A percentile compares a stretch with the other conserved stretches of the same genome.
Evolutionary conservation across 1,284 basidiomycete species (phyloP).

Genomic region (Pseudozyma thailandica): DNA sequence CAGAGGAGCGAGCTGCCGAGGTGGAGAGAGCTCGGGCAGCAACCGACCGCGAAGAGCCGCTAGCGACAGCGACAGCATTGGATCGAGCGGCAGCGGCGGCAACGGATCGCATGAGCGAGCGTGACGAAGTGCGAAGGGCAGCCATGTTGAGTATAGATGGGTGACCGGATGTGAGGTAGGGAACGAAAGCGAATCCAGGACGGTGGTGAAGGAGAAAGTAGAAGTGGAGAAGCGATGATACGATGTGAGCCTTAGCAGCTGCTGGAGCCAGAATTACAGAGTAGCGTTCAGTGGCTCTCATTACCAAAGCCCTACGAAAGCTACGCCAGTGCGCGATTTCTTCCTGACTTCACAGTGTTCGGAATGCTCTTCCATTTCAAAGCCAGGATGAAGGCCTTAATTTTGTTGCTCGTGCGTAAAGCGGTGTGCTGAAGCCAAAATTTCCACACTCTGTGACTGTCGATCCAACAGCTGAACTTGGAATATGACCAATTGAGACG

Average conservation of each 20-base stretch:
- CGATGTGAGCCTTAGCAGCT: not conserved
- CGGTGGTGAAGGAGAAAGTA: constrained; percentile 1
- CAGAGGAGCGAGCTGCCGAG: constrained; percentile 51
- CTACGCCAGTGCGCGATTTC: constrained; percentile 4
- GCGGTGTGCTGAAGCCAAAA: too few species aligned
- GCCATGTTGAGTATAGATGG: constrained; percentile 28
- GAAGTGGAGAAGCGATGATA: constrained; percentile 4
- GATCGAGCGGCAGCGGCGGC: constrained; percentile 29
- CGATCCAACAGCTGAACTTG: not conserved
- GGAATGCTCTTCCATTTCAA: too few species aligned
- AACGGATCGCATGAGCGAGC: constrained; percentile 43
- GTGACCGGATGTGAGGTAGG: constrained; percentile 4
- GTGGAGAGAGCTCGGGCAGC: constrained; percentile 49
- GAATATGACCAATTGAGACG: constrained; percentile 44
- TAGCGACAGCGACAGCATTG: constrained; percentile 31
- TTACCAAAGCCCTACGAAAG: constrained; percentile 5
- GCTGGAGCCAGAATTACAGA: not conserved
- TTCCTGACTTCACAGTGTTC: constrained; percentile 7
- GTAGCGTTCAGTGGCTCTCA: too few species aligned
- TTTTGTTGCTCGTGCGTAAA: constrained; percentile 19
- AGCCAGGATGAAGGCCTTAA: too few species aligned
- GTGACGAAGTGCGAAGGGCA: constrained; percentile 46
- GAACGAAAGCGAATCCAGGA: too few species aligned
- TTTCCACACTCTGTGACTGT: constrained; percentile 4
- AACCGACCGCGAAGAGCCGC: constrained; percentile 20